Percentiles rank a stretch among this genome's conserved stretches.
phyloP scores from a whole-genome alignment of 805 yeast genomes.

The Yarrowia divulgata region DNA sequence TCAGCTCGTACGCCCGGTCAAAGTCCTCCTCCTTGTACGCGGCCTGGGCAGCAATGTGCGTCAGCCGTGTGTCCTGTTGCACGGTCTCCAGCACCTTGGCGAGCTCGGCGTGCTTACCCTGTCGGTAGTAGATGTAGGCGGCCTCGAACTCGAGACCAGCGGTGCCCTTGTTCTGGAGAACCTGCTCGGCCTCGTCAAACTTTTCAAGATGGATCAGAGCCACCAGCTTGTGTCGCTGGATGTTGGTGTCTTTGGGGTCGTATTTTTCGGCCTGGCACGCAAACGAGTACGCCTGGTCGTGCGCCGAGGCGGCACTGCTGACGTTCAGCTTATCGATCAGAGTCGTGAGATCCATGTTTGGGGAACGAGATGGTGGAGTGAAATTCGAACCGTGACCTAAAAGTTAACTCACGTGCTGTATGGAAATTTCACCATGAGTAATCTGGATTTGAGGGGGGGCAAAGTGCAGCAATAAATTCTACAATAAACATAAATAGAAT shows the following conservation, averaged over 20 bases:
- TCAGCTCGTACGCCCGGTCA: conserved; percentile 55
- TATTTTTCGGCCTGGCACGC: conserved; percentile 40
- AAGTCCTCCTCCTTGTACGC: conserved; percentile 58
- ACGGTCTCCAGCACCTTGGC: conserved; percentile 42
- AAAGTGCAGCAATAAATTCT: no score
- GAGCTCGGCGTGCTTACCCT: conserved; percentile 55
- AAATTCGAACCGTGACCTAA: conserved; percentile 9
- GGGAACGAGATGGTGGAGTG: conserved; percentile 5
- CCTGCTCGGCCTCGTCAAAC: conserved; percentile 58
- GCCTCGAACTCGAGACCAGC: conserved; percentile 50
- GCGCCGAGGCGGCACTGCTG: conserved; percentile 25
- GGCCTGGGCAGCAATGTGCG: conserved; percentile 62
- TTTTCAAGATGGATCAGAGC: conserved; percentile 67
- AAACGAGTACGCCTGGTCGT: conserved; percentile 8
- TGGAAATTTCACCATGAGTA: background rate
- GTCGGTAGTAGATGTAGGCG: conserved; percentile 67
- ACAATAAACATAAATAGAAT: no score
- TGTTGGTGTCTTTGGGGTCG: conserved; percentile 48
- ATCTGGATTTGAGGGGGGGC: no score
- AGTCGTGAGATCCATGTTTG: conserved; percentile 36
- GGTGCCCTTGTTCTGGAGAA: conserved; percentile 50
- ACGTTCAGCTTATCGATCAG: conserved; percentile 35
- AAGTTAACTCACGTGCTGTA: conserved; percentile 21
- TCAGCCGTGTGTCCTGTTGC: conserved; percentile 1
- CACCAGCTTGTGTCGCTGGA: conserved; percentile 57